Conservation (phyloP, 768 basidiomycete genomes). For the Brasilioporus rufonigricans region DNA sequence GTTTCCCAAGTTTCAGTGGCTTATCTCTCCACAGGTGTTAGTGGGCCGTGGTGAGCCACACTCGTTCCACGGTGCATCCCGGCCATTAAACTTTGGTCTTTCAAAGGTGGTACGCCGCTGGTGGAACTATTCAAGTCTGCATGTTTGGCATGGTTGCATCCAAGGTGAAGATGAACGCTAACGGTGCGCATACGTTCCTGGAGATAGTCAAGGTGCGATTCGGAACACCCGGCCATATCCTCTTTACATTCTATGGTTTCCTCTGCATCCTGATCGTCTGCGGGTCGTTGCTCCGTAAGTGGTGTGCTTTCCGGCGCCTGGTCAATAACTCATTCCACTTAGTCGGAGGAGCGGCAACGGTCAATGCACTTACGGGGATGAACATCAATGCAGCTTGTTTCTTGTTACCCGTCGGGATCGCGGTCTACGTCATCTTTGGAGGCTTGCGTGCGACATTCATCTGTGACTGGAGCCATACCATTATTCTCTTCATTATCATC, state of each 20-base stretch:
- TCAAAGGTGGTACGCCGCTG: constrained; percentile 35
- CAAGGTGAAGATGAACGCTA: constrained; percentile 59
- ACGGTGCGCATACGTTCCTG: constrained; percentile 52
- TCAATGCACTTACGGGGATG: constrained; percentile 46
- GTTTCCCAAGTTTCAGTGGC: too few relatives aligned
- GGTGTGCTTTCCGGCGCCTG: neutral
- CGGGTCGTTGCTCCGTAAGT: constrained; percentile 47
- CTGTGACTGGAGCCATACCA: constrained; percentile 44
- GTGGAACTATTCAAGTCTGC: constrained; percentile 48
- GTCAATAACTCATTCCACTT: neutral
- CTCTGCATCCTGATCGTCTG: constrained; percentile 51
- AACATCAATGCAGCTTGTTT: constrained; percentile 44
- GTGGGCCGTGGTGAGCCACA: neutral
- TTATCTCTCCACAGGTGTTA: too few relatives aligned
- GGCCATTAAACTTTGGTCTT: neutral
- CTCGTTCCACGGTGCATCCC: neutral
- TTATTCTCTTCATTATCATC: constrained; percentile 45
- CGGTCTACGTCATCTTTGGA: constrained; percentile 42
- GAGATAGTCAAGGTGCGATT: constrained; percentile 54
- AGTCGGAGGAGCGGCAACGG: constrained; percentile 47
- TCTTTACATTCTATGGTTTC: constrained; percentile 54
- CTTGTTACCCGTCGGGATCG: constrained; percentile 44
- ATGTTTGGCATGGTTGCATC: constrained; percentile 21
- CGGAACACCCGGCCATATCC: constrained; percentile 43
- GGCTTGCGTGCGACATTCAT: constrained; percentile 46